Percentiles rank a stretch among this genome's conserved stretches.
These are phyloP conservation scores for Trichoderma atroviride DNA, from an alignment of 2,329 filamentous ascomycete species.

Conservation along the genomic window DNA sequence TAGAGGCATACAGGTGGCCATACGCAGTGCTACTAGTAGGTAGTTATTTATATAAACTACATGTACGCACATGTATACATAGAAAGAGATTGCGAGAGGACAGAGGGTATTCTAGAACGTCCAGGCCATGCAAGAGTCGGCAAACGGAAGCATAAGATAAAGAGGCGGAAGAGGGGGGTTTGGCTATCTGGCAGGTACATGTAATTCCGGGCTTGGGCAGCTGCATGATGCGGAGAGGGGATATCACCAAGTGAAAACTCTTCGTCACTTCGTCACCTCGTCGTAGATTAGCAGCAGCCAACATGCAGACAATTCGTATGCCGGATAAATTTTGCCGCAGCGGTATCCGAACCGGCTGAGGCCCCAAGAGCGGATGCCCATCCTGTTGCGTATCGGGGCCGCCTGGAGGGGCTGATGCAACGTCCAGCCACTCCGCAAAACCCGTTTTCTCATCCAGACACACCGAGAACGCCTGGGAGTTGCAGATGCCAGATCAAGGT, in stretches of 20 bases:
- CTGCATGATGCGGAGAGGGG: neutral
- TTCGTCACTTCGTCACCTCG: neutral
- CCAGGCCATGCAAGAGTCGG: neutral
- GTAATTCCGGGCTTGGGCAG: neutral
- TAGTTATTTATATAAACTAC: too few species aligned
- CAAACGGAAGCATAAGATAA: neutral
- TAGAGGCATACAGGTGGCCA: neutral
- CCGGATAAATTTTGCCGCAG: conserved; percentile 6
- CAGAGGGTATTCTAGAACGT: neutral
- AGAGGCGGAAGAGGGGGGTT: conserved; percentile 8
- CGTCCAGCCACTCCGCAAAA: neutral
- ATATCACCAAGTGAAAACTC: neutral
- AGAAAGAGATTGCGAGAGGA: neutral
- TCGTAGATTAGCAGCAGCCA: neutral
- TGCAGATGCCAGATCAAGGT: neutral
- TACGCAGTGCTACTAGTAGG: neutral
- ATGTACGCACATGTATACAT: neutral
- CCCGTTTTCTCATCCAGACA: neutral
- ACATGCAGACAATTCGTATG: neutral
- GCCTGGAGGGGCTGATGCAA: neutral
- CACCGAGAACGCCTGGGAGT: neutral
- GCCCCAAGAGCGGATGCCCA: neutral
- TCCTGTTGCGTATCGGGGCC: neutral
- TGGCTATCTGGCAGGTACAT: neutral
- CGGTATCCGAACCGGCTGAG: conserved; percentile 13